A percentile compares a stretch with the other conserved stretches of the same genome.
Conservation (phyloP, 2,329 filamentous ascomycete genomes). For the Paracoccidioides brasiliensis region DNA sequence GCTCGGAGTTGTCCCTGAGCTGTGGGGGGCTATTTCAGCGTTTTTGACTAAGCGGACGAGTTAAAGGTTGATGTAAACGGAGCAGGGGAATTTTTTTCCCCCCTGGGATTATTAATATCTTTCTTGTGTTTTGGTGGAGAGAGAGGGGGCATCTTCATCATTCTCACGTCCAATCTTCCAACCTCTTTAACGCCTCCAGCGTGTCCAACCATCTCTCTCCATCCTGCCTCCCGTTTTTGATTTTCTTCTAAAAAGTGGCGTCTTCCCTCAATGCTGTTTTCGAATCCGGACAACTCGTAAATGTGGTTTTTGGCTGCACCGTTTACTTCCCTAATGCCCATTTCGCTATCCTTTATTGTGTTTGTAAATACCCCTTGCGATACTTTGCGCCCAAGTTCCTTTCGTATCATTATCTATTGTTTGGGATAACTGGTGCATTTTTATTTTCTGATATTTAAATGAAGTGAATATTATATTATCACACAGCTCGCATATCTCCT, state of each 20-base stretch:
- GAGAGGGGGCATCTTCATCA: too few species aligned
- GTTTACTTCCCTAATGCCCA: not conserved
- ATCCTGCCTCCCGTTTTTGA: not conserved
- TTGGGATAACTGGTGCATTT: not conserved
- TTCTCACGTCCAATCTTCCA: too few species aligned
- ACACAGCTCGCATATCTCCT: too few species aligned
- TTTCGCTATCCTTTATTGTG: too few species aligned
- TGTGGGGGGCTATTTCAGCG: conserved; percentile 20
- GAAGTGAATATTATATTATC: too few species aligned
- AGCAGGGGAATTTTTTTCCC: not conserved
- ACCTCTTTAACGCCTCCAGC: too few species aligned
- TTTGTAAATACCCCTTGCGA: not conserved
- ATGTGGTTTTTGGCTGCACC: not conserved
- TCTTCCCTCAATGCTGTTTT: not conserved
- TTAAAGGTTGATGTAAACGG: not conserved
- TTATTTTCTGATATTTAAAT: not conserved
- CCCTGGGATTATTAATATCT: not conserved
- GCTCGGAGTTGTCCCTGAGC: conserved; percentile 31
- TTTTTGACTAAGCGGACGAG: conserved; percentile 11
- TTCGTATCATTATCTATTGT: not conserved
- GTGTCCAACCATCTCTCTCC: not conserved
- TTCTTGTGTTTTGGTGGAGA: not conserved
- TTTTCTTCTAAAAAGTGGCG: not conserved
- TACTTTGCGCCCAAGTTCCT: not conserved
- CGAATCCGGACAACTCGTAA: not conserved